phyloP scores from a whole-genome alignment of 2,329 filamentous ascomycete genomes.

The Aspergillus viridinutans region DNA sequence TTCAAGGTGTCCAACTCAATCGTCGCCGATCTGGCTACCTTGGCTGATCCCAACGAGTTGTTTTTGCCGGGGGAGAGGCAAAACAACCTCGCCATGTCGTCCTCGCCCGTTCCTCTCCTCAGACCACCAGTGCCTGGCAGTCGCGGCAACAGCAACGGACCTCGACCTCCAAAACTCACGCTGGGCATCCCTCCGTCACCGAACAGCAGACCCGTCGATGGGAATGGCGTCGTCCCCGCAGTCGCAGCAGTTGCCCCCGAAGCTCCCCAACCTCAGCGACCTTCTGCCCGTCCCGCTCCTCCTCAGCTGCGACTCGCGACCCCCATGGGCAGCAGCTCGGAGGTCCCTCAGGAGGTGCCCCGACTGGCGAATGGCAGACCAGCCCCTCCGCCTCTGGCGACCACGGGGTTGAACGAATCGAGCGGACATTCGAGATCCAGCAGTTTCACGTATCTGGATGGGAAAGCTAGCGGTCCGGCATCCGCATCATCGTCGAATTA shows the following conservation, averaged over 20 bases:
- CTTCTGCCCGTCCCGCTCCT: conserved; percentile 55
- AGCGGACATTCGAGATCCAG: conserved; percentile 77
- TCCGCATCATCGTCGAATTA: conserved; percentile 85
- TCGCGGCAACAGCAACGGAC: conserved; percentile 56
- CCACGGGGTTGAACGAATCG: conserved; percentile 73
- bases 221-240: conserved; percentile 39
- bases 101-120: conserved; percentile 70
- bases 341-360: conserved; percentile 66
- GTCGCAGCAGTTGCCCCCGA: conserved; percentile 21
- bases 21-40: conserved; percentile 34
- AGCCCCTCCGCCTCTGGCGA: conserved; percentile 56
- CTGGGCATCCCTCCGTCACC: conserved; percentile 87
- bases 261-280: conserved; percentile 30
- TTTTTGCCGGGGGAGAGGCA: conserved; percentile 39
- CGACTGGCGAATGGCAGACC: conserved; percentile 49
- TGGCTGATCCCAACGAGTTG: conserved; percentile 39
- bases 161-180: conserved; percentile 71
- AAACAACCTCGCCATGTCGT: conserved; percentile 57
- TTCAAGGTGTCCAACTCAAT: conserved; percentile 17
- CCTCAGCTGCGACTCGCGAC: conserved; percentile 83
- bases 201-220: conserved; percentile 67
- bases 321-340: conserved; percentile 71
- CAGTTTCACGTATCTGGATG: conserved; percentile 74
- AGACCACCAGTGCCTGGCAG: conserved; percentile 75
- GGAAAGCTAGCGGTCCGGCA: conserved; percentile 72